Evolutionary conservation across 2,329 filamentous ascomycete genomes (phyloP).

Genomic region (Cercospora canescens): DNA sequence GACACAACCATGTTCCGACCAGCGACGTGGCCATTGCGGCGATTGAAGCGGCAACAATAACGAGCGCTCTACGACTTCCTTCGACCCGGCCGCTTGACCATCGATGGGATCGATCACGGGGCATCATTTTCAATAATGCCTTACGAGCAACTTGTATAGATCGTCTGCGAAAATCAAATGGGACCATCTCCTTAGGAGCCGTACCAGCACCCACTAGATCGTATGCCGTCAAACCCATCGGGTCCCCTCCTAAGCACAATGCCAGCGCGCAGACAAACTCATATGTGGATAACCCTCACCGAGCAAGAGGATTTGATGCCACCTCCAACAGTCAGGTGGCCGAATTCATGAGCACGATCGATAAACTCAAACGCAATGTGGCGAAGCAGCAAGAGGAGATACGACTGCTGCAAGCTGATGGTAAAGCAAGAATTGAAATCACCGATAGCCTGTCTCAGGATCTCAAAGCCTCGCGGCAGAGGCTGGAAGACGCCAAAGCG

Average conservation of each 20-base stretch:
- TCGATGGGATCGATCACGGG: constrained; percentile 33
- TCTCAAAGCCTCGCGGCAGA: neutral
- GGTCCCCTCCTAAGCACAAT: neutral
- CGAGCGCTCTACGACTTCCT: constrained; percentile 19
- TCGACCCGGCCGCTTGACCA: constrained; percentile 31
- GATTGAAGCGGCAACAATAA: neutral
- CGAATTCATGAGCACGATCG: neutral
- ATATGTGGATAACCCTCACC: constrained; percentile 4
- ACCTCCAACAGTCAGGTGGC: neutral
- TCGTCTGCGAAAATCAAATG: neutral
- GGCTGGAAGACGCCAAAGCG: neutral
- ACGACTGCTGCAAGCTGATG: neutral
- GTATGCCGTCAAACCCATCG: neutral
- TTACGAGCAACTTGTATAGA: constrained; percentile 5
- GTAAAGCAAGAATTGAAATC: neutral
- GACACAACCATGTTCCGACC: constrained; percentile 5
- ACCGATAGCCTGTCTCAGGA: neutral
- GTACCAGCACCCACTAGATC: constrained; percentile 2
- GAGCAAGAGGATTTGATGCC: neutral
- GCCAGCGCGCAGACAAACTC: neutral
- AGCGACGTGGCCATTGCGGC: constrained; percentile 10
- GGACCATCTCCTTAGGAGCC: neutral
- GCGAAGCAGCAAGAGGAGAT: neutral
- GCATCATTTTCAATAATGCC: constrained; percentile 25
- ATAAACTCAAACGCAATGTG: neutral